Percentiles rank a stretch among this genome's conserved stretches.
Conservation (phyloP, 2,329 filamentous ascomycete genomes). For the Verticillium longisporum region DNA sequence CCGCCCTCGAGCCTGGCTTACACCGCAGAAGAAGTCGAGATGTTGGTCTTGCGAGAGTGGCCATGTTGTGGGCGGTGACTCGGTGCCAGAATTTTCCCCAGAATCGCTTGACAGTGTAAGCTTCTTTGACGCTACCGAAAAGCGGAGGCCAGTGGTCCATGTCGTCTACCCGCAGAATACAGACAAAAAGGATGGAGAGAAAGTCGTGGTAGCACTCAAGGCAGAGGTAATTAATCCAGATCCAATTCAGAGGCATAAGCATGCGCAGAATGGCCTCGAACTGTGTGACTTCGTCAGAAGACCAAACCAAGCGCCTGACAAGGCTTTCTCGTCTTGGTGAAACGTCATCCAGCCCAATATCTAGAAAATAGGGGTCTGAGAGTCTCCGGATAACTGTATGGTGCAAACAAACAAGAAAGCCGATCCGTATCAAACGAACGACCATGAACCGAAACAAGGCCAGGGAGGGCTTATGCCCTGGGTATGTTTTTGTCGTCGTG, state of each 20-base stretch:
- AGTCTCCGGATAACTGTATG: background rate
- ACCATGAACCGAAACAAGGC: background rate
- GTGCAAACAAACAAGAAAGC: background rate
- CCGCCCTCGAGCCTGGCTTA: background rate
- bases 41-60: background rate
- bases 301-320: background rate
- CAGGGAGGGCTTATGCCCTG: background rate
- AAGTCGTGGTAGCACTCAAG: slow-evolving; percentile 6
- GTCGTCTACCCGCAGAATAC: slow-evolving; percentile 10
- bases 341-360: background rate
- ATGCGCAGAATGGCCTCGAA: background rate
- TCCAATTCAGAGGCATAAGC: background rate
- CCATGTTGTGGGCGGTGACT: background rate
- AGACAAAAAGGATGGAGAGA: slow-evolving; percentile 11
- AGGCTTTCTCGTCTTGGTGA: background rate
- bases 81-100: background rate
- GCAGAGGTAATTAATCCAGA: background rate
- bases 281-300: background rate
- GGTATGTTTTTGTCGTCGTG: background rate
- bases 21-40: background rate
- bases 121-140: background rate
- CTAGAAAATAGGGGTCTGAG: background rate
- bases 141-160: slow-evolving; percentile 1
- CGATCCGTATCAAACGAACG: background rate
- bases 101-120: background rate